Evolutionary conservation across 495 filamentous ascomycete genomes (phyloP), one percentile per base, ranked within the genome.

Genomic region (Lineolata rhizophorae): DNA sequence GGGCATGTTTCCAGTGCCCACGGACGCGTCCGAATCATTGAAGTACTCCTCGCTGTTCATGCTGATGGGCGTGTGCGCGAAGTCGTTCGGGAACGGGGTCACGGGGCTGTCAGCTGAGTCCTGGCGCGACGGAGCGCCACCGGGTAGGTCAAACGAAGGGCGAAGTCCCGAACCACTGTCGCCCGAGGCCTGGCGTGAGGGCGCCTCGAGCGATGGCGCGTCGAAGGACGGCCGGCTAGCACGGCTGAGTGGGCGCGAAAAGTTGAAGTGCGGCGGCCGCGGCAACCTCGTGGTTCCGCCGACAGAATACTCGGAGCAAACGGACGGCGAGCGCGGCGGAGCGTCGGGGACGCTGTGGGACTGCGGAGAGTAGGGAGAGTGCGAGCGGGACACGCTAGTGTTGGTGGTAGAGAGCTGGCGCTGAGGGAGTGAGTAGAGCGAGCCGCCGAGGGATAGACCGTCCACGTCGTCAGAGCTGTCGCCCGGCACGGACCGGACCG

Each of bases 171-270:
- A 17, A 29, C 11, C 25, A 29, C 51, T 51, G 22, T 55, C 50
- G 10, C 30, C 44, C 24, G 56, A 56, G 16, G 45, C 39, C 35
- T 58, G 53, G 14, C 54, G 42, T 15, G 52, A 58, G 24, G 70
- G 65, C 2, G 52, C 35, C 16, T 81, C 73, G 17, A 65, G 37
- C 5, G 54, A n/a, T n/a, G n/a, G n/a, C n/a, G 34, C 11, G 9
- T 46, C 43, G 22, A 29, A 14, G 19, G 41, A 49, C 19, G 38
- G 40, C 29, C 38, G 38, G 25, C 36, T 44, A 8, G 75, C 70
- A 38, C 81, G 65, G 51, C 87, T 93, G 18, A 87, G 41, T 2
- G 87, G 87, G 4, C 87, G 61, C 2, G 87, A 94, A 51, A 95
- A 95, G 50, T 95, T 97, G 48, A 84, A 85, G 14, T n/a, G n/a